These are phyloP conservation scores for Chaetomium sp. DNA, from an alignment of 2,329 filamentous ascomycete genomes.

Conservation along the genomic window DNA sequence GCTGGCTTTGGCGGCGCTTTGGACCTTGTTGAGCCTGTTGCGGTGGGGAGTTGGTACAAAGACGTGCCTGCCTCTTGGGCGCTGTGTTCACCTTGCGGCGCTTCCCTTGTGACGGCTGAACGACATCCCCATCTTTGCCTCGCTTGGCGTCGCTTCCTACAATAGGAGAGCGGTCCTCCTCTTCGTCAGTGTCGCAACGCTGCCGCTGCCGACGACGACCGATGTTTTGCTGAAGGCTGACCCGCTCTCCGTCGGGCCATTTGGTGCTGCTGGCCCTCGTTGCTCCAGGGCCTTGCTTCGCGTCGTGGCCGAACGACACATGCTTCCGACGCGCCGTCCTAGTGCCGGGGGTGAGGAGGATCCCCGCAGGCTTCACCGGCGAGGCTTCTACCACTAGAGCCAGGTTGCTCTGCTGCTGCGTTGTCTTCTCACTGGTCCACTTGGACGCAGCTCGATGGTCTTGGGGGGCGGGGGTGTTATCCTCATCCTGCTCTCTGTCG, in stretches of 20 bases:
- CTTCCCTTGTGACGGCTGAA: constrained; percentile 13
- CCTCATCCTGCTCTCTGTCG: not conserved
- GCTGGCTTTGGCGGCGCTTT: constrained; percentile 6
- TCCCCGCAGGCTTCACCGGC: no score
- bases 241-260: constrained; percentile 1
- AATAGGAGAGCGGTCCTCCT: constrained; percentile 9
- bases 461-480: not conserved
- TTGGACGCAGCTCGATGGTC: no score
- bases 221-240: constrained; percentile 2
- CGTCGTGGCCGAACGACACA: constrained; percentile 1
- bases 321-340: not conserved
- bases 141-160: constrained; percentile 8
- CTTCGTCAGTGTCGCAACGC: constrained; percentile 6
- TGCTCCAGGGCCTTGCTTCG: constrained; percentile 1
- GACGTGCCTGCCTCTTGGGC: constrained; percentile 10
- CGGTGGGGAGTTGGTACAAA: constrained; percentile 1
- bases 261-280: not conserved
- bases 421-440: no score
- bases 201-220: constrained; percentile 4
- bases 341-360: not conserved
- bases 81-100: constrained; percentile 12
- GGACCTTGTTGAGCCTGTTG: constrained; percentile 4
- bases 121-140: constrained; percentile 10
- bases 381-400: no score
- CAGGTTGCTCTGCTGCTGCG: no score